Base-by-base conservation (phyloP, 495 filamentous ascomycete genomes). In the Aspergillus ellipticus region DNA sequence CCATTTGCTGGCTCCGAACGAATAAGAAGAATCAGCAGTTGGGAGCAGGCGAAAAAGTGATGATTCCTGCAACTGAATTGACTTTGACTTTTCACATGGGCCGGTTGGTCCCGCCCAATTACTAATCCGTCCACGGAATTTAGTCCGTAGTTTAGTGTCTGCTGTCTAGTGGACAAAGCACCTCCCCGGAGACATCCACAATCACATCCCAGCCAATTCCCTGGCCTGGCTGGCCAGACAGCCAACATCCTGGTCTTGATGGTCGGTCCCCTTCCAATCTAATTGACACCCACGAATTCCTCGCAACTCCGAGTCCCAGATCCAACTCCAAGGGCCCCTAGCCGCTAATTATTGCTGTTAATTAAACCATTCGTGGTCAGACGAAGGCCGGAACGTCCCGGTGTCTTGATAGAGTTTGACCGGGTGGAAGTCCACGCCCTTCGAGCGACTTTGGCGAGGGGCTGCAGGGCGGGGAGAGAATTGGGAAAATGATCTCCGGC, bases 381-480 rank as follows among this genome's bases (percentile, higher is more conserved):
- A n/a, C 35, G 35, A 39, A 48, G 45, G 45, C 45, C 45, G 45
- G 45, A 48, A 48, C 45, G 45, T 48, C 45, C 45, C 45, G 45
- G 45, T 48, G 45, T 48, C 45, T 29, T 48, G 45, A 48, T 48
- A 48, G 45, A 48, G 45, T 48, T 48, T 48, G 45, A 28, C 45
- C 45, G 22, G 22, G 45, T 48, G 45, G 45, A 48, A 48, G 29
- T 29, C 28, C 45, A 48, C 45, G 45, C 45, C 45, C 45, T 48
- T 48, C 16, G 45, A 48, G 45, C 45, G 45, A 48, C 28, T 48
- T 48, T 48, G 28, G 17, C 45, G 45, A 48, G 45, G 45, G 45
- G 45, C 45, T 48, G 45, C 66, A 60, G 43, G 41, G 68, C 67
- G 67, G 67, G 67, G 66, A 68, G 49, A 53, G 16, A 63, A 68